These are phyloP conservation scores for Botrytis pseudocinerea DNA, from an alignment of 2,329 filamentous ascomycete species.

Conservation along the genomic window DNA sequence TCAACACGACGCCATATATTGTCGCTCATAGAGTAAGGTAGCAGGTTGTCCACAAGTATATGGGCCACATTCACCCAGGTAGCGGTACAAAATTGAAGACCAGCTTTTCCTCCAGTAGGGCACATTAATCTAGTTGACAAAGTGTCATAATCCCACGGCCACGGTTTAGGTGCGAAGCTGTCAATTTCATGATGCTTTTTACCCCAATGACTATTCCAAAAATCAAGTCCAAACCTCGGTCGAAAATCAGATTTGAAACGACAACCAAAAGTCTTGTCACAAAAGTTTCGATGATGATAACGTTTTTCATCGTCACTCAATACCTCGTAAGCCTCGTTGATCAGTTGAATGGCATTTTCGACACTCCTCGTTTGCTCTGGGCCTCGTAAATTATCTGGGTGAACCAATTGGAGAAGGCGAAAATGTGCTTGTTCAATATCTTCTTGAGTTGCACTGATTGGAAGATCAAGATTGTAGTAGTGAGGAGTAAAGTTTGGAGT, in stretches of 20 bases:
- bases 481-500: constrained; percentile 2
- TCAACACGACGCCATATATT: constrained; percentile 12
- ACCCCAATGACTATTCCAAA: not conserved
- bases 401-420: not conserved
- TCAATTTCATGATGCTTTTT: not conserved
- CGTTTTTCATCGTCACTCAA: not conserved
- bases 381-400: constrained; percentile 12
- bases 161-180: not conserved
- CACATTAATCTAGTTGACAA: not conserved
- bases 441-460: not conserved
- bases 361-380: not conserved
- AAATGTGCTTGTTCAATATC: constrained; percentile 1
- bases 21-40: constrained; percentile 8
- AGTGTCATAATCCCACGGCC: constrained; percentile 13
- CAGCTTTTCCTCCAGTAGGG: not conserved
- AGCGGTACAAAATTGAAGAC: not conserved
- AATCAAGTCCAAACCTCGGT: not conserved
- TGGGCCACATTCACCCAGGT: constrained; percentile 23
- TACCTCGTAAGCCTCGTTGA: constrained; percentile 1
- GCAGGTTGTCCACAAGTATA: constrained; percentile 5
- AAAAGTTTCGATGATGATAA: not conserved
- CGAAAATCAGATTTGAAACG: not conserved
- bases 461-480: constrained; percentile 21
- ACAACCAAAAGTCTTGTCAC: not conserved
- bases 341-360: not conserved